Percentiles rank a stretch among this genome's conserved stretches.
Conservation (phyloP, 352 stramenopile species). For the Globisporangium viniferum region DNA sequence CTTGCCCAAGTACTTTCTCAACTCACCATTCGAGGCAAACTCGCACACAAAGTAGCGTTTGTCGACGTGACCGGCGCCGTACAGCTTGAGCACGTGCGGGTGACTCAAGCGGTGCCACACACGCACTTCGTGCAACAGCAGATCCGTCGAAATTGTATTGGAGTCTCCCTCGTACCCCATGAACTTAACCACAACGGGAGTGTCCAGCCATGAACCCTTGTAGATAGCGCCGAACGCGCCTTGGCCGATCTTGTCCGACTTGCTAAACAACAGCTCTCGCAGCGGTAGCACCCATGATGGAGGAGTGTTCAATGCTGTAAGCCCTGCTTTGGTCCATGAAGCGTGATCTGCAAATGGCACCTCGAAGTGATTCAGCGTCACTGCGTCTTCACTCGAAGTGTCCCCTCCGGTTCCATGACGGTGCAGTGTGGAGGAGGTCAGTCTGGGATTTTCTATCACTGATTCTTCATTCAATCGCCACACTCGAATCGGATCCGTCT, state of each 20-base stretch:
- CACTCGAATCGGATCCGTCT: not conserved
- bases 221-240: constrained; percentile 29
- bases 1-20: constrained; percentile 22
- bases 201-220: constrained; percentile 27
- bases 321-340: too few species aligned
- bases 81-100: constrained; percentile 34
- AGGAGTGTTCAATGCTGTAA: too few species aligned
- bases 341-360: too few species aligned
- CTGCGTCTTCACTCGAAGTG: too few species aligned
- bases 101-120: constrained; percentile 34
- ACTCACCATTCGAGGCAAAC: constrained; percentile 23
- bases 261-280: constrained; percentile 16
- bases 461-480: not conserved
- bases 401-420: too few species aligned
- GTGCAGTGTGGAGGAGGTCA: not conserved
- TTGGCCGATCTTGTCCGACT: constrained; percentile 15
- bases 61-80: constrained; percentile 31
- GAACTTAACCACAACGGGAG: constrained; percentile 34
- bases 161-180: constrained; percentile 10
- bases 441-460: not conserved
- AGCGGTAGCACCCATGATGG: too few species aligned
- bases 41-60: constrained; percentile 35
- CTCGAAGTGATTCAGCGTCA: too few species aligned
- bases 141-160: not conserved
- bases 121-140: constrained; percentile 26